These are phyloP conservation scores for Aspergillus caelatus DNA, from an alignment of 2,329 filamentous ascomycete genomes.

Conservation along the genomic window DNA sequence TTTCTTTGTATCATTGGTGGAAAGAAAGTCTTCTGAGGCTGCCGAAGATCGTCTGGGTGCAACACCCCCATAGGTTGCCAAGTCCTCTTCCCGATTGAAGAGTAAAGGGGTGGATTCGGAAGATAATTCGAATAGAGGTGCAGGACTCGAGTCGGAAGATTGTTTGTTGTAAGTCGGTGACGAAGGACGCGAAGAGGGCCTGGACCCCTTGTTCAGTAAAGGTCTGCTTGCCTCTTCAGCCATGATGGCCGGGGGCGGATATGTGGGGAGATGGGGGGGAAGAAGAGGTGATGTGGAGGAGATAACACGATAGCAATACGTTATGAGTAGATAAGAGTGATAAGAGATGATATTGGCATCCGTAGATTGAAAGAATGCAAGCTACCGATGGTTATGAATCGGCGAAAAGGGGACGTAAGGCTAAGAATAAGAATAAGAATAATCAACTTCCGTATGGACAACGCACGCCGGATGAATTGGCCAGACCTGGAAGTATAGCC, in stretches of 20 bases:
- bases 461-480: constrained; percentile 1
- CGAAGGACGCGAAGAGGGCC: constrained; percentile 24
- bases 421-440: not conserved
- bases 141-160: constrained; percentile 19
- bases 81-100: constrained; percentile 36
- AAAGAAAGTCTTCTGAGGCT: constrained; percentile 20
- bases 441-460: not conserved
- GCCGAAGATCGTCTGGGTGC: constrained; percentile 27
- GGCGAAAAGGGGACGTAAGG: not conserved
- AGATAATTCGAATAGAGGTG: constrained; percentile 36
- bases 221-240: constrained; percentile 36
- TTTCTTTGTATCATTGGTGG: constrained; percentile 22
- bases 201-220: constrained; percentile 31
- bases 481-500: constrained; percentile 2
- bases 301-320: constrained; percentile 3
- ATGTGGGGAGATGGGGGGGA: constrained; percentile 14
- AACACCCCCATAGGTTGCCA: constrained; percentile 35
- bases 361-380: not conserved
- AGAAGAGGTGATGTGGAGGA: constrained; percentile 8
- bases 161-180: constrained; percentile 17
- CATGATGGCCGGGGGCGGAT: constrained; percentile 28
- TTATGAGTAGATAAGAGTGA: not conserved
- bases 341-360: not conserved
- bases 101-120: constrained; percentile 50
- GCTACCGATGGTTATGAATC: not conserved